Conservation (phyloP, 2,329 filamentous ascomycete species). For the Trichoderma sp. region DNA sequence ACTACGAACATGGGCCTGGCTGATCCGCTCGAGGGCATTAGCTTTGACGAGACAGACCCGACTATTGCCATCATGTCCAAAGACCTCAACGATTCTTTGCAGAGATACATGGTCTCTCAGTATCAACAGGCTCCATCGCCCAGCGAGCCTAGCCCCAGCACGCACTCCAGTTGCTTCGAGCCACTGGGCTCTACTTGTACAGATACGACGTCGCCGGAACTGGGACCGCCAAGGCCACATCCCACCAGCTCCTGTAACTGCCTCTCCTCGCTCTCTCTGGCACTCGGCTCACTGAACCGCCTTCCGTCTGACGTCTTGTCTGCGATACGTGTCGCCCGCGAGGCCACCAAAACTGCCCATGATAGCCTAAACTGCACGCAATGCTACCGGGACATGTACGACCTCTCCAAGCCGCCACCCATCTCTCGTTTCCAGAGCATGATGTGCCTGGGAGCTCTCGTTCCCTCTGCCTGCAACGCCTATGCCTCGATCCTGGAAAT, state of each 20-base stretch:
- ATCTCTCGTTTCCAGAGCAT: constrained; percentile 55
- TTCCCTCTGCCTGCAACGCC: constrained; percentile 56
- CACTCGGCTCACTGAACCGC: constrained; percentile 48
- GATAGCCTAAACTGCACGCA: constrained; percentile 48
- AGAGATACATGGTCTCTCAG: constrained; percentile 28
- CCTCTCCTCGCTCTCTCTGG: constrained; percentile 47
- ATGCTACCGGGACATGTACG: constrained; percentile 44
- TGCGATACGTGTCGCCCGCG: constrained; percentile 48
- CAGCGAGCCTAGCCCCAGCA: constrained; percentile 26
- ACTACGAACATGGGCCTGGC: constrained; percentile 25
- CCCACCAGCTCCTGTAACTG: constrained; percentile 44
- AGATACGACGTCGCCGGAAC: neutral
- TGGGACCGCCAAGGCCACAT: constrained; percentile 24
- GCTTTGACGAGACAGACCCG: constrained; percentile 33
- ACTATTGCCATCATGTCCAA: constrained; percentile 29
- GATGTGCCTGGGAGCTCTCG: constrained; percentile 56
- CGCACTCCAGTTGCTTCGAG: constrained; percentile 22
- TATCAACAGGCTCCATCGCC: constrained; percentile 22
- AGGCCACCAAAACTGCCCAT: constrained; percentile 48
- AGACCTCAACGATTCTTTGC: constrained; percentile 29
- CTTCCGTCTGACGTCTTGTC: constrained; percentile 44
- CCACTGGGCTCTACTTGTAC: neutral
- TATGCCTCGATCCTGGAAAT: constrained; percentile 54
- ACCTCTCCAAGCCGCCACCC: constrained; percentile 35
- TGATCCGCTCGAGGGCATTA: constrained; percentile 32